Percentiles rank a stretch among this genome's conserved stretches.
Evolutionary conservation across 2,329 filamentous ascomycete species (phyloP).

Genomic region (Hymenoscyphus repandus): DNA sequence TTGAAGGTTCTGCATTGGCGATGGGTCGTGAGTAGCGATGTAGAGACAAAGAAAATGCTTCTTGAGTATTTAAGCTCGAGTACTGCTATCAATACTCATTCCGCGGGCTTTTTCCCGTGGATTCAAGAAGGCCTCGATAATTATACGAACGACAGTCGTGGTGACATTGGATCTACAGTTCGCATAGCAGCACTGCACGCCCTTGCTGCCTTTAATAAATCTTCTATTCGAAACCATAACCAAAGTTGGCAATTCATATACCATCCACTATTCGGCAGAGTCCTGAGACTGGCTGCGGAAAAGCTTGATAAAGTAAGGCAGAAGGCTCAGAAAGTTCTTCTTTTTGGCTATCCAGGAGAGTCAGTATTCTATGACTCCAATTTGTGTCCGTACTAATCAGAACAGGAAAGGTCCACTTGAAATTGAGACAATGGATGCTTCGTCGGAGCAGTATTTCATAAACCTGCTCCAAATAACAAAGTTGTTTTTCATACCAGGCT

Average conservation of each 20-base stretch:
- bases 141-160: slow-evolving; percentile 83
- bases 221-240: neutral
- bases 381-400: neutral
- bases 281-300: slow-evolving; percentile 71
- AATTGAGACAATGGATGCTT: neutral
- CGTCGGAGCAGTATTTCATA: neutral
- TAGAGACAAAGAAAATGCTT: slow-evolving; percentile 51
- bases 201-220: slow-evolving; percentile 42
- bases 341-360: neutral
- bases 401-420: neutral
- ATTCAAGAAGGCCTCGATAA: slow-evolving; percentile 67
- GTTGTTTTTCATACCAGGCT: neutral
- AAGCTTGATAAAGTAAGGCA: slow-evolving; percentile 83
- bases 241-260: slow-evolving; percentile 9
- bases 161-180: slow-evolving; percentile 85
- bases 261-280: slow-evolving; percentile 12
- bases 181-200: slow-evolving; percentile 72
- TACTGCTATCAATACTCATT: slow-evolving; percentile 29
- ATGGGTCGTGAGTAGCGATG: slow-evolving; percentile 46
- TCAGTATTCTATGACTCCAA: neutral
- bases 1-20: slow-evolving; percentile 43
- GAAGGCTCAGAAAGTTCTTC: slow-evolving; percentile 46
- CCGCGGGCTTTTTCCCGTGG: slow-evolving; percentile 16
- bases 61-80: slow-evolving; percentile 48
- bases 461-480: neutral